Evolutionary conservation across 129 eudicot species (phyloP).

Genomic region (Cynara cardunculus): DNA sequence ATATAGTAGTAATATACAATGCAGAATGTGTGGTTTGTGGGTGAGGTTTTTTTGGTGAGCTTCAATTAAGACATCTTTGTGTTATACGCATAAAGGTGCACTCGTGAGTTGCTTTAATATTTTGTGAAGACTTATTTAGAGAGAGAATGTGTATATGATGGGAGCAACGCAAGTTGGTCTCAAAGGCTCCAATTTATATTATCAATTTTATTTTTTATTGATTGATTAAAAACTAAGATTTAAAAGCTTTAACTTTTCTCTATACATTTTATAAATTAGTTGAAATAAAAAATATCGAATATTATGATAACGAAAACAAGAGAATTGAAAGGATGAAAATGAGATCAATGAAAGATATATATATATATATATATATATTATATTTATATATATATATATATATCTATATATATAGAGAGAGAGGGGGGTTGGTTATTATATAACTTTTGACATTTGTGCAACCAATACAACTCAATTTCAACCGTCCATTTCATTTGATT

Average conservation of each 20-base stretch:
- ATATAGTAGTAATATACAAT: not conserved
- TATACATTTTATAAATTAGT: not conserved
- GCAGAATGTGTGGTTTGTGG: conserved; percentile 50
- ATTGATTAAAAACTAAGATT: not conserved
- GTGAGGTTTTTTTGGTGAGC: conserved; percentile 41
- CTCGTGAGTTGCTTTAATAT: conserved; percentile 54
- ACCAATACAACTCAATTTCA: too few species aligned
- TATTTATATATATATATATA: too few species aligned
- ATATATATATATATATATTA: not conserved
- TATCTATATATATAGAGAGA: too few species aligned
- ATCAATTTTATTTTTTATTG: not conserved
- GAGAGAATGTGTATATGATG: not conserved
- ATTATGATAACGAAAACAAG: not conserved
- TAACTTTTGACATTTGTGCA: too few species aligned
- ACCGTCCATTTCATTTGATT: too few species aligned
- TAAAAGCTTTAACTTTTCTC: too few species aligned
- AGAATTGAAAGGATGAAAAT: not conserved
- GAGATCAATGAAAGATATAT: not conserved
- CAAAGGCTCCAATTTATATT: not conserved
- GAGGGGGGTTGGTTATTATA: too few species aligned
- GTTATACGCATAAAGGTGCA: conserved; percentile 24
- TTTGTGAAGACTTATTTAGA: conserved; percentile 7
- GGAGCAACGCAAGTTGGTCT: conserved; percentile 17
- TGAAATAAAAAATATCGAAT: not conserved
- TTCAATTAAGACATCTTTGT: conserved; percentile 34